Conservation (phyloP, 768 basidiomycete species). For the Tylopilus intermedius region DNA sequence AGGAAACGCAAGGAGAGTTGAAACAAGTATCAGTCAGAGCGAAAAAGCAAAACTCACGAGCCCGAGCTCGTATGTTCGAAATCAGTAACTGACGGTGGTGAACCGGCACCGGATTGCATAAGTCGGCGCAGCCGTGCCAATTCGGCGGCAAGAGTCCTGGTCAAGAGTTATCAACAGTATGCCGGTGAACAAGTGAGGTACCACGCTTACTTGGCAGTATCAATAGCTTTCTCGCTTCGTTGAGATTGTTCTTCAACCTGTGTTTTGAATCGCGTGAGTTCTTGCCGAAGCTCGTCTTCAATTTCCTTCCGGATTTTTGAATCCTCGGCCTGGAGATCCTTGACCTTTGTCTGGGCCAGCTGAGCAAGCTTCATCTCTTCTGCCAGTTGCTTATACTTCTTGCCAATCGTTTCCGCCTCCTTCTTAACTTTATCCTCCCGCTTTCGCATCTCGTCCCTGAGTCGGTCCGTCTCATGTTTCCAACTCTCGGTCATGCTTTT, state of each 20-base stretch:
- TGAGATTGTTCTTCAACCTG: constrained; percentile 50
- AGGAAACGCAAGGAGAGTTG: constrained; percentile 4
- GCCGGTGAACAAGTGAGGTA: background rate
- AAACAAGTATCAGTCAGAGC: background rate
- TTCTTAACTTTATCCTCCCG: constrained; percentile 63
- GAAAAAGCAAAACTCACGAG: constrained; percentile 9
- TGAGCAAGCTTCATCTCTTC: constrained; percentile 59
- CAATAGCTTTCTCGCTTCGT: constrained; percentile 53
- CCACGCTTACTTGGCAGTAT: constrained; percentile 54
- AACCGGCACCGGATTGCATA: constrained; percentile 54
- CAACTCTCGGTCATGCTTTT: constrained; percentile 69
- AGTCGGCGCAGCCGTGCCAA: constrained; percentile 65
- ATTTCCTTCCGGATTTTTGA: constrained; percentile 48
- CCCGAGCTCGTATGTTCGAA: constrained; percentile 7
- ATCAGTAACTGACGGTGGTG: constrained; percentile 18
- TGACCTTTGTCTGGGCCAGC: constrained; percentile 41
- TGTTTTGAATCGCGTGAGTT: constrained; percentile 49
- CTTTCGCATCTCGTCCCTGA: constrained; percentile 70
- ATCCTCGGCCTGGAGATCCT: constrained; percentile 48
- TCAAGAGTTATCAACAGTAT: background rate
- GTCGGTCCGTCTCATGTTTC: constrained; percentile 65
- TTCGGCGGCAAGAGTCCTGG: constrained; percentile 57
- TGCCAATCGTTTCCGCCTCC: constrained; percentile 64
- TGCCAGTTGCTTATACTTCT: constrained; percentile 62
- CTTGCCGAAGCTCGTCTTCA: constrained; percentile 55